Evolutionary conservation across 805 yeast species (phyloP), one percentile per base, ranked within the genome.

Genomic region (Saccharomycopsis sp.): DNA sequence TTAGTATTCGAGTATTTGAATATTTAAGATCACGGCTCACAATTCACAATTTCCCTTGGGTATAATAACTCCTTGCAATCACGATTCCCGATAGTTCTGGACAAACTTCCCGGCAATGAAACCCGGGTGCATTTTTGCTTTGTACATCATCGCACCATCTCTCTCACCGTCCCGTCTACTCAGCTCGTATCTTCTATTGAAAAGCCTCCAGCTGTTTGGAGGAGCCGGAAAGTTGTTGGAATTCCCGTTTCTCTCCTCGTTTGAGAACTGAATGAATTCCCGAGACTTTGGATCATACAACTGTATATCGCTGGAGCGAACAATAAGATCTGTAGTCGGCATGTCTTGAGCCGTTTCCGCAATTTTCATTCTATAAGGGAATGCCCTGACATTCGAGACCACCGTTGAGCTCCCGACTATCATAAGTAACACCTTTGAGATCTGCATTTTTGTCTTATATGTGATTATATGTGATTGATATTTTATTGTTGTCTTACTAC

Each of bases 41-140:
- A n/a, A n/a, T n/a, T n/a, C n/a, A n/a, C n/a, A n/a, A n/a, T n/a
- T n/a, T n/a, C n/a, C n/a, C n/a, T n/a, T n/a, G n/a, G n/a, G n/a
- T n/a, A n/a, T n/a, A n/a, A n/a, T n/a, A n/a, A n/a, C n/a, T n/a
- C n/a, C n/a, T n/a, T n/a, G n/a, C n/a, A n/a, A n/a, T n/a, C n/a
- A n/a, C n/a, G n/a, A n/a, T n/a, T 37, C 44, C 48, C 21, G 48
- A 12, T 44, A 44, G 21, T 44, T 44, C 21, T 4, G 9, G 16
- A 12, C 48, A 12, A 44, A 44, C 21, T 44, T 44, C 8, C 48
- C 48, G 16, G 48, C 48, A 16, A 44, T 44, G 21, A 16, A 44
- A 5, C 48, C 48, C 16, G 48, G 48, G 16, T 44, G 48, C 18
- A 44, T 44, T 44, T 44, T 44, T n/a, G 48, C 48, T 44, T 44